Evolutionary conservation across 139 green algal species (phyloP), one percentile per base, ranked within the genome.

Genomic region (Chlorella sp.): DNA sequence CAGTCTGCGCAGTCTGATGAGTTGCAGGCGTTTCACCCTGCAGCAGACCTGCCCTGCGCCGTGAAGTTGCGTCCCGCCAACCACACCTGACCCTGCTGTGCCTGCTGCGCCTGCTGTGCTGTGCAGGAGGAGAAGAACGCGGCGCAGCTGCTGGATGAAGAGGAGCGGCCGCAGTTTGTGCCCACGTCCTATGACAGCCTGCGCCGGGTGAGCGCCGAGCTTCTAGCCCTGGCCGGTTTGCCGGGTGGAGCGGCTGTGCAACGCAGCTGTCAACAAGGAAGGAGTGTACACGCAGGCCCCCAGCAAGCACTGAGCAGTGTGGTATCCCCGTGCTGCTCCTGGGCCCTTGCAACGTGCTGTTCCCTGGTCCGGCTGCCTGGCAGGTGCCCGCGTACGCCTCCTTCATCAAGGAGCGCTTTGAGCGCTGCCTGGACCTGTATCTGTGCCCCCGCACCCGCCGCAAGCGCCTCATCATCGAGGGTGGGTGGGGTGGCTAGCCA

Each of bases 391-490:
- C 92, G 84, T 99, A 99, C 84, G 80, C 76, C 19, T 51, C 83
- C 46, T 99, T 97, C 92, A 96, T 99, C 81, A 94, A 97, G 62
- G 97, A 99, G 87, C 90, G 94, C 34, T 99, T 99, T 85, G 97
- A 99, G 91, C 94, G 97, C 73, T 99, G 97, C 92, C 90, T 99
- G 84, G 97, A 99, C 88, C 93, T 99, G 13, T 99, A 99, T 90
- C 90, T 99, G 44, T 99, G 96, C 92, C 97, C 97, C 13, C 90
- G 97, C 51, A 87, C 93, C 22, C 83, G 91, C 13, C 91, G 90
- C 76, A 96, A 95, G 89, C 90, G 94, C 20, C 76, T 95, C 83
- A 80, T 94, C 84, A 90, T 98, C 48, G 64, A 86, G 46, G 82
- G 82, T 82, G 82, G 16, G 73, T 58, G 65, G 30, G 19, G 69